Evolutionary conservation across 768 basidiomycete species (phyloP), one percentile per base, ranked within the genome.

Genomic region (Russula dissimulans): DNA sequence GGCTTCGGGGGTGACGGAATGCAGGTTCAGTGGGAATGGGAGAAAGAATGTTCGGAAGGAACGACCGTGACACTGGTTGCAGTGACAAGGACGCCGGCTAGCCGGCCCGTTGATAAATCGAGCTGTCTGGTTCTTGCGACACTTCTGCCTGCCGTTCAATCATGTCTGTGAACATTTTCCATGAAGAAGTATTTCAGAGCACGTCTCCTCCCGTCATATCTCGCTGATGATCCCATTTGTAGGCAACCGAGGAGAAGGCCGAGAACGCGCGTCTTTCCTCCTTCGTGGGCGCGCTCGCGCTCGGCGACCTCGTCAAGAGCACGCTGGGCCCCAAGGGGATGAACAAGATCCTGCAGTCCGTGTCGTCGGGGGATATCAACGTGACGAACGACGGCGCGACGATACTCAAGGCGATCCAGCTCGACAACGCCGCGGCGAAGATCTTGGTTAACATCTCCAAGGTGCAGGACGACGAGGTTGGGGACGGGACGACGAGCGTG

Each of bases 361-460:
- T 74, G 1, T 91, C 93, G 5, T 83, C 87, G 0, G 92, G 93
- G 5, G 90, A 94, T 32, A 90, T 99, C 68, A 97, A 86, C 65
- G 95, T 99, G 51, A 99, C 97, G 11, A 99, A 99, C 74, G 97
- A 99, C 72, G 97, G 97, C 4, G 97, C 97, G 4, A 98, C 97
- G 49, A 99, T 98, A 68, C 82, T 99, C 59, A 98, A 97, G 72
- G 86, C 91, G 50, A 98, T 99, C 68, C 89, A 93, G 68, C 85
- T 99, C 64, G 97, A 99, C 75, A 98, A 99, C 71, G 91, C 97
- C 5, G 95, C 95, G 2, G 97, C 97, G 43, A 99, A 99, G 79
- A 97, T 99, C 72, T 81, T 99, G 56, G 97, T 99, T 68, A 98
- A 99, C 74, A 98, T 99, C 73, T 95, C 94, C 1, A 99, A 99